These are phyloP conservation scores for Colletotrichum somersetense DNA, from an alignment of 2,329 filamentous ascomycete genomes.

Conservation along the genomic window DNA sequence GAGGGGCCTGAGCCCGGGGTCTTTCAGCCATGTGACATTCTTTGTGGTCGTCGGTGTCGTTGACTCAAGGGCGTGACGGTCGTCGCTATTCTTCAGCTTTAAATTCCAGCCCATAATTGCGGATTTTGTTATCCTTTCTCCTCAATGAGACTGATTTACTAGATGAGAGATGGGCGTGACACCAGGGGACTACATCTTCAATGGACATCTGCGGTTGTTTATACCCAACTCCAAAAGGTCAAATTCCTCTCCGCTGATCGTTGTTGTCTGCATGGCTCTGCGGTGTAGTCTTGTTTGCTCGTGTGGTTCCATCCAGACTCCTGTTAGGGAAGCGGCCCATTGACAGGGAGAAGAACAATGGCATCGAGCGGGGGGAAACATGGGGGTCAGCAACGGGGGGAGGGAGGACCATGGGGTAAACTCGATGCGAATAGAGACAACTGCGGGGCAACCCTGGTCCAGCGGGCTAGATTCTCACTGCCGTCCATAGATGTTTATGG, in stretches of 20 bases:
- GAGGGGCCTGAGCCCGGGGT: slow-evolving; percentile 25
- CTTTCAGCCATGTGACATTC: slow-evolving; percentile 26
- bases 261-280: slow-evolving; percentile 8
- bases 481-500: background rate
- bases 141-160: background rate
- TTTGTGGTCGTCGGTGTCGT: slow-evolving; percentile 34
- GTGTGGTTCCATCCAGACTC: background rate
- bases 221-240: slow-evolving; percentile 14
- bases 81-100: slow-evolving; percentile 25
- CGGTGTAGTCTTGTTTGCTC: slow-evolving; percentile 7
- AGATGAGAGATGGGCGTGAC: no score
- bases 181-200: background rate
- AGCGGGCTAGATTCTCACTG: slow-evolving; percentile 7
- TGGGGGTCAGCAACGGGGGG: background rate
- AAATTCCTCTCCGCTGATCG: slow-evolving; percentile 2
- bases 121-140: background rate
- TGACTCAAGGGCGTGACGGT: slow-evolving; percentile 32
- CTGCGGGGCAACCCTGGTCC: slow-evolving; percentile 27
- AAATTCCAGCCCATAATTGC: slow-evolving; percentile 28
- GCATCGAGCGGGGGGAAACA: slow-evolving; percentile 27
- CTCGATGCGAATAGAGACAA: background rate
- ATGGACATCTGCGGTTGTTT: slow-evolving; percentile 12
- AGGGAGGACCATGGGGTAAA: background rate
- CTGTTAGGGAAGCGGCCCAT: slow-evolving; percentile 6
- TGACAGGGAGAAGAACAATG: slow-evolving; percentile 24